These are phyloP conservation scores for Apiospora koreana DNA, from an alignment of 2,329 filamentous ascomycete genomes.

Conservation along the genomic window DNA sequence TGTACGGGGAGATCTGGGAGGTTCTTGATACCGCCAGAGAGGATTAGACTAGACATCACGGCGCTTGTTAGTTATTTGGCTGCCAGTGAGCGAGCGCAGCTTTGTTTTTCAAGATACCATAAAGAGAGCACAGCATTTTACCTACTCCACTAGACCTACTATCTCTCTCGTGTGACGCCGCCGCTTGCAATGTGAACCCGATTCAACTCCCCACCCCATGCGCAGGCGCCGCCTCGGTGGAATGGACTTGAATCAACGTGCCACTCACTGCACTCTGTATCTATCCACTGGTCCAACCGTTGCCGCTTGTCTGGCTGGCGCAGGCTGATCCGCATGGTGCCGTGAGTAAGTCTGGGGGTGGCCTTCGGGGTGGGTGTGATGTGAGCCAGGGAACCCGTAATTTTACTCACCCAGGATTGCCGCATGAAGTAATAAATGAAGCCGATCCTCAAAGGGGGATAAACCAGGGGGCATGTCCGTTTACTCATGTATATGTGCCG, in stretches of 20 bases:
- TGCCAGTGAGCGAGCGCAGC: slow-evolving; percentile 8
- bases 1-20: slow-evolving; percentile 10
- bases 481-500: no score
- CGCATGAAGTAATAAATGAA: slow-evolving; percentile 4
- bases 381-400: not conserved
- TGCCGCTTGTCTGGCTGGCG: not conserved
- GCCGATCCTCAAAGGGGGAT: not conserved
- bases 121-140: not conserved
- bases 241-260: not conserved
- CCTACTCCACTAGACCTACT: not conserved
- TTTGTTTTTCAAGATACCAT: slow-evolving; percentile 8
- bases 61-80: not conserved
- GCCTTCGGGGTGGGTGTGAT: not conserved
- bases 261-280: no score
- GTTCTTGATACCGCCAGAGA: not conserved
- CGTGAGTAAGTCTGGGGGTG: not conserved
- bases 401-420: not conserved
- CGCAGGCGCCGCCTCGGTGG: not conserved
- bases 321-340: not conserved
- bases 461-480: not conserved
- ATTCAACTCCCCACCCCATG: not conserved
- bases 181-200: no score
- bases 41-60: not conserved
- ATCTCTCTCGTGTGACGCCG: not conserved
- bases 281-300: not conserved